These are phyloP conservation scores for Macrocystidia cucumis DNA, from an alignment of 1,284 basidiomycete species.

Conservation along the genomic window DNA sequence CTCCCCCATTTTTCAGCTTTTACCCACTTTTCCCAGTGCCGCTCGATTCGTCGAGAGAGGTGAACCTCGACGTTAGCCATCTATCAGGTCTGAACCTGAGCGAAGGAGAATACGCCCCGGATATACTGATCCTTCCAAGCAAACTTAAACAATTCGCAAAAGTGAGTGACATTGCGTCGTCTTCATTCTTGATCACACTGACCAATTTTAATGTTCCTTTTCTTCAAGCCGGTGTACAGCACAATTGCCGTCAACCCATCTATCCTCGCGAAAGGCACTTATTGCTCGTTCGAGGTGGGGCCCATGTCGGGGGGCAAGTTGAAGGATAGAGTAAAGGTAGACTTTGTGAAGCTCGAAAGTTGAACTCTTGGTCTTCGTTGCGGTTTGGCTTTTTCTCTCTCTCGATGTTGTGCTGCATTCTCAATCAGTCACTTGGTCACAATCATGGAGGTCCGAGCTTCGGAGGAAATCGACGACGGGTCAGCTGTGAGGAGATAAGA, in stretches of 20 bases:
- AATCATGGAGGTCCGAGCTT: too few relatives aligned
- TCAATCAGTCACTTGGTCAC: too few relatives aligned
- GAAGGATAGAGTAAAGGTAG: conserved; percentile 22
- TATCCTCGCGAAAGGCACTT: conserved; percentile 51
- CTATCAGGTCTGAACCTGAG: conserved; percentile 30
- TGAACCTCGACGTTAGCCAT: conserved; percentile 87
- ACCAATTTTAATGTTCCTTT: conserved; percentile 1
- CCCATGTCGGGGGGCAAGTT: conserved; percentile 12
- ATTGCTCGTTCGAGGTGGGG: conserved; percentile 35
- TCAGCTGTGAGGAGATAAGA: too few relatives aligned
- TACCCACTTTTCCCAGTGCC: conserved; percentile 94
- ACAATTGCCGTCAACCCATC: conserved; percentile 71
- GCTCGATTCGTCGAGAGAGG: conserved; percentile 60
- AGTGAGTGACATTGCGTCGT: too few relatives aligned
- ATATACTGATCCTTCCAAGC: conserved; percentile 82
- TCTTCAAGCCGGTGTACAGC: conserved; percentile 50
- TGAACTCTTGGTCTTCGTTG: too few relatives aligned
- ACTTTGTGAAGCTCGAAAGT: conserved; percentile 22
- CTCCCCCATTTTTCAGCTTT: conserved; percentile 46
- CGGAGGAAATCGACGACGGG: too few relatives aligned
- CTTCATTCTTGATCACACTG: not conserved
- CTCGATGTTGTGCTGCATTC: too few relatives aligned
- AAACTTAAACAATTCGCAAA: conserved; percentile 82
- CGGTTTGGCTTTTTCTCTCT: too few relatives aligned
- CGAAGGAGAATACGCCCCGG: conserved; percentile 51